Conservation (phyloP, 805 yeast genomes). For the Yamadazyma phyllophila region DNA sequence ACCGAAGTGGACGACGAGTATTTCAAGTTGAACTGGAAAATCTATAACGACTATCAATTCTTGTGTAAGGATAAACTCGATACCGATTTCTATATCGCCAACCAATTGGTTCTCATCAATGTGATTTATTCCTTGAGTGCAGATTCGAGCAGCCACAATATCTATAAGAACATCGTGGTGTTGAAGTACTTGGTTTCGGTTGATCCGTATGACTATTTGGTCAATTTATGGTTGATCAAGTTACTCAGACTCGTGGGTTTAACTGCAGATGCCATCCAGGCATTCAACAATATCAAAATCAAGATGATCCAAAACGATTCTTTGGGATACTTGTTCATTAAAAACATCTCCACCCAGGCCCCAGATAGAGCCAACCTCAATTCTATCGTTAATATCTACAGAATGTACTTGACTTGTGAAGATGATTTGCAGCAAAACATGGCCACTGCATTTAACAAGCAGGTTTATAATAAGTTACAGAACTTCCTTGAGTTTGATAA, state of each 20-base stretch:
- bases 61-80: conserved; percentile 18
- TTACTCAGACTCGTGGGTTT: conserved; percentile 61
- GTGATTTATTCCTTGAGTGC: conserved; percentile 25
- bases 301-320: conserved; percentile 79
- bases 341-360: conserved; percentile 28
- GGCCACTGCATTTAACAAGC: conserved; percentile 53
- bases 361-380: conserved; percentile 44
- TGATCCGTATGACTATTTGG: conserved; percentile 73
- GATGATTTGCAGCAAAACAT: conserved; percentile 50
- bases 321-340: conserved; percentile 43
- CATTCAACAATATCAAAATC: conserved; percentile 56
- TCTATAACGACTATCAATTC: conserved; percentile 17
- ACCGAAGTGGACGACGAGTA: conserved; percentile 8
- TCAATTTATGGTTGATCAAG: conserved; percentile 68
- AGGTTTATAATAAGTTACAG: conserved; percentile 62
- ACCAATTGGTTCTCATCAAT: conserved; percentile 61
- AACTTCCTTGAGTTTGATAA: conserved; percentile 63
- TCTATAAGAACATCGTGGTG: conserved; percentile 44
- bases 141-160: conserved; percentile 19
- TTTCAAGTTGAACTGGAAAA: conserved; percentile 16
- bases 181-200: conserved; percentile 53
- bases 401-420: conserved; percentile 55
- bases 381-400: conserved; percentile 30
- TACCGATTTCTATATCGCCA: conserved; percentile 65
- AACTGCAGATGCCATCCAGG: conserved; percentile 44